Evolutionary conservation across 805 yeast species (phyloP), one percentile per base, ranked within the genome.

Genomic region (Candida dendrica): DNA sequence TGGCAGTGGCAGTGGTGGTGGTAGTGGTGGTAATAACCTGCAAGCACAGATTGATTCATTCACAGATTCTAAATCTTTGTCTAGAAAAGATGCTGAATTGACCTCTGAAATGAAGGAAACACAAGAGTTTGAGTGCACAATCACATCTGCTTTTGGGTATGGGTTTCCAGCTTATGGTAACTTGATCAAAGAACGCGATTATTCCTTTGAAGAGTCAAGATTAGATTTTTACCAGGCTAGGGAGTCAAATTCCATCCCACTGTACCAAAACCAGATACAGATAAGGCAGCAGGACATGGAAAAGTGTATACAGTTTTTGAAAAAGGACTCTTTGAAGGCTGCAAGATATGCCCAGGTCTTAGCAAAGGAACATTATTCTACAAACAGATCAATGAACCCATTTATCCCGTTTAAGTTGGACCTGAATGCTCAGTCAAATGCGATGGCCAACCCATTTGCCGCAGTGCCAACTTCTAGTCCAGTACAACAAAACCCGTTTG

Each of bases 311-410:
- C 42, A 58, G 1, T 65, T 61, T 35, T 38, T 79, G 3, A 52
- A 52, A 9, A 58, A 56, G 0, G 72, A 75, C 42, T 55, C 74
- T 2, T 60, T 62, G 18, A 66, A 69, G 49, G 84, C 81, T 6
- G 82, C 81, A 1, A 64, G 84, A 38, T 79, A 70, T 53, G 54
- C 72, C n/a, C 84, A 80, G 45, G 48, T 67, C 17, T 61, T 74
- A 5, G 68, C 73, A 2, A 56, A 57, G 36, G 52, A 60, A 34
- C 38, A 59, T 19, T 39, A 44, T n/a, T 57, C 53, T 32, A 63
- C 51, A 29, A 62, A 48, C 41, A 51, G 37, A 34, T 53, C 48
- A 4, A 47, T 53, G 8, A 60, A 61, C 27, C 60, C 63, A 0
- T 69, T 66, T 38, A 51, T 68, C 2, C 59, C 61, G 3, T 61